Base-by-base conservation (phyloP, 2,329 filamentous ascomycete species). In the Geoglossum cookeanum region DNA sequence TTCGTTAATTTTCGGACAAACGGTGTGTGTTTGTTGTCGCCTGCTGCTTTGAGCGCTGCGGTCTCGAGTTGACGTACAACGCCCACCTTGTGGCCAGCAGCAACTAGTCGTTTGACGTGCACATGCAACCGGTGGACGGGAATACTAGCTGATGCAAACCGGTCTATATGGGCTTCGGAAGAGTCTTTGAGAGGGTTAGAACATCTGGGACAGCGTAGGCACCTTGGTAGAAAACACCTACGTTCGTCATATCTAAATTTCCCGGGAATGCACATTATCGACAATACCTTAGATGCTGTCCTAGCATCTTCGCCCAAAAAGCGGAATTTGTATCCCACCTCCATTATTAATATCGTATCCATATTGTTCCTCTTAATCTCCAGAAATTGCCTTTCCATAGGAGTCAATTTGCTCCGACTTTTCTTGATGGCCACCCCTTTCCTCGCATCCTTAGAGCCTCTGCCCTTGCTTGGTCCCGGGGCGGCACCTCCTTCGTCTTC, bases 291-390 rank as follows among this genome's bases (percentile, higher is more conserved):
- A 11, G 90, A 87, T 3, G 91, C 92, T 57, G 81, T 79, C 56
- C 89, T 80, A 7, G 92, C 92, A 72, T 98, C 92, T 65, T 97
- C 91, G 9, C 92, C 92, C 66, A 95, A 95, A 72, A 98, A 95
- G 37, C 86, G 83, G 71, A 94, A 98, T 68, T 98, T 98, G 72
- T 98, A 98, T 55, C 92, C 92, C 7, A 97, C 92, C 68, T 98
- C 91, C 56, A 97, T 83, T 11, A 97, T 85, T 57, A 98, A 75
- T 22, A 98, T 65, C 0, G 91, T 92, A 66, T 97, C 92, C 72
- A 88, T 78, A 67, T 97, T 83, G 63, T 91, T 87, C 59, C 82
- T 78, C 72, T 98, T 98, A 69, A 98, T 94, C 17, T 94, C 90
- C 4, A 98, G 76, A 58, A 95, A 85, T 65, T 97, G 92, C 45